These are phyloP conservation scores for Elongisporangium undulatum DNA, from an alignment of 352 stramenopile species.

Conservation along the genomic window DNA sequence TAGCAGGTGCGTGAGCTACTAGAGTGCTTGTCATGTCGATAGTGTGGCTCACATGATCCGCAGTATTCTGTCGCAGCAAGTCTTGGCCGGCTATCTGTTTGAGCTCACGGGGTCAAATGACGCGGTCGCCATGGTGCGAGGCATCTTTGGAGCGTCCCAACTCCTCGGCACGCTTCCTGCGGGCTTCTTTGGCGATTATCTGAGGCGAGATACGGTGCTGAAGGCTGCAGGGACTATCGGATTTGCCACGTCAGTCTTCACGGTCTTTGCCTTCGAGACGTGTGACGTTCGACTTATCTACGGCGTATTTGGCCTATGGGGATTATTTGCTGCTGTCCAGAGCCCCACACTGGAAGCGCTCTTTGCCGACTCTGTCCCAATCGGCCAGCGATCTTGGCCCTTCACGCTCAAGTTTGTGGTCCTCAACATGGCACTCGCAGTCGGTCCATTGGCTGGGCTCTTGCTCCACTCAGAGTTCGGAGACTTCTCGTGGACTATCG, in stretches of 20 bases:
- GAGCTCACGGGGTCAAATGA: constrained; percentile 49
- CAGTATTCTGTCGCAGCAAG: constrained; percentile 55
- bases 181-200: constrained; percentile 47
- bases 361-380: constrained; percentile 79
- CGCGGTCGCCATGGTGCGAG: constrained; percentile 32
- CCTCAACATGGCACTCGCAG: constrained; percentile 38
- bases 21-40: neutral
- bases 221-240: constrained; percentile 30
- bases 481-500: constrained; percentile 62
- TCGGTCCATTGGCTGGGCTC: constrained; percentile 56
- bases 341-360: constrained; percentile 74
- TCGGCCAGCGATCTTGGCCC: constrained; percentile 56
- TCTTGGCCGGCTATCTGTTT: constrained; percentile 55
- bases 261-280: constrained; percentile 37
- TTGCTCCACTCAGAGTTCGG: constrained; percentile 68
- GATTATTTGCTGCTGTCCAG: constrained; percentile 70
- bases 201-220: constrained; percentile 52
- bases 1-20: constrained; percentile 28
- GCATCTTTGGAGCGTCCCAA: constrained; percentile 49
- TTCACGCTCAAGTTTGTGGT: constrained; percentile 78
- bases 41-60: constrained; percentile 3
- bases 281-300: constrained; percentile 47
- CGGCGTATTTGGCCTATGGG: constrained; percentile 69
- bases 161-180: constrained; percentile 46
- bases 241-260: constrained; percentile 30